Evolutionary conservation across 306 rosid species (phyloP), one percentile per base, ranked within the genome.

Genomic region (Cicer cuneatum): DNA sequence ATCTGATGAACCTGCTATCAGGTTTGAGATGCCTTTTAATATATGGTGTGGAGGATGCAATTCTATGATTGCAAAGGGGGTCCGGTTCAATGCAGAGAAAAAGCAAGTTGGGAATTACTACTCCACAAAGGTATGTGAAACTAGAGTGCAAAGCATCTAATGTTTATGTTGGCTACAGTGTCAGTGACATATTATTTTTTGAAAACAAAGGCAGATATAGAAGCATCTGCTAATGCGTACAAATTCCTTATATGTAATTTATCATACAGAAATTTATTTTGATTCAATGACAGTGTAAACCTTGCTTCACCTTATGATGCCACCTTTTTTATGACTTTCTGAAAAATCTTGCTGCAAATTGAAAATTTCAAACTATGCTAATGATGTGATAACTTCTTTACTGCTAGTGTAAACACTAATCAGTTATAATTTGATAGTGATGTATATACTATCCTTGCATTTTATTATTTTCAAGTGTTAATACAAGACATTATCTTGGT

Each of bases 21-120:
- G 97, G 87, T 92, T 94, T 68, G 99, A 94, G 95, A 94, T 90
- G 99, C 97, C 96, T 51, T 92, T 72, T 69, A 89, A 94, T 67
- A 81, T 94, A 82, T 91, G 96, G 96, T 94, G 99, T 68, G 99
- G 88, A 75, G 99, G 99, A 69, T 94, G 99, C 85, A 94, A 94
- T 81, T 87, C 96, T 67, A 94, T 94, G 97, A 94, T 94, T 83
- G 97, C 88, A 4, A 94, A 94, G 86, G 99, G 99, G 79, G 99
- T 94, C 59, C 85, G 97, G 66, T 94, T 91, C 84, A 92, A 90
- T 81, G 97, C 99, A 2, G 99, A 94, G 88, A 94, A 94, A 79
- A 90, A 94, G 81, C 95, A 92, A 92, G 95, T 90, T 67, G 98
- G 95, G 78, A 90, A 93, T 78, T 93, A 93, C 73, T 92, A 94